A percentile compares a stretch with the other conserved stretches of the same genome.
Evolutionary conservation across 345 rosid genomes (phyloP).

Genomic region (Salix koriyanagi): DNA sequence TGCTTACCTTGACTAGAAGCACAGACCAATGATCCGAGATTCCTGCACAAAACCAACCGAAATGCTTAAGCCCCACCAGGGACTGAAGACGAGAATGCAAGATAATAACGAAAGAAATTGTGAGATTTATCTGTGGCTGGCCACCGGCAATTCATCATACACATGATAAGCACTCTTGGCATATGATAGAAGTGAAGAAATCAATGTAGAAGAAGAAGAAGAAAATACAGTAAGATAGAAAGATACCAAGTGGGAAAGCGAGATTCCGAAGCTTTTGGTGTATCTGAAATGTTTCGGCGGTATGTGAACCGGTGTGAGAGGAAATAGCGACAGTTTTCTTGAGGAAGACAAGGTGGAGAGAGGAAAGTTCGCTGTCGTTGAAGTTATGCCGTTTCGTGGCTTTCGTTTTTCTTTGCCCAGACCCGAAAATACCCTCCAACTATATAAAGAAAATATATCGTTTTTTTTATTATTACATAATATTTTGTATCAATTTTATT

Average conservation of each 20-base stretch:
- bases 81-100: neutral
- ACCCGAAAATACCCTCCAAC: too few relatives aligned
- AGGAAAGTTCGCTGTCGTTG: neutral
- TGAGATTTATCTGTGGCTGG: neutral
- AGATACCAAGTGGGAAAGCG: neutral
- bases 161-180: neutral
- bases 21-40: too few relatives aligned
- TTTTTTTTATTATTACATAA: too few relatives aligned
- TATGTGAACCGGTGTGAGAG: neutral
- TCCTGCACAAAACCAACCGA: too few relatives aligned
- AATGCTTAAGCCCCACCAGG: neutral
- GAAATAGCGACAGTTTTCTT: neutral
- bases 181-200: neutral
- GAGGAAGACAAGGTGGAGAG: neutral
- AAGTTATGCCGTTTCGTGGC: neutral
- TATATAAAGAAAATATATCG: too few relatives aligned
- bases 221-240: neutral
- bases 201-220: neutral
- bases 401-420: too few relatives aligned
- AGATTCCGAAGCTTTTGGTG: neutral
- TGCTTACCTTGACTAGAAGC: neutral
- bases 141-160: neutral
- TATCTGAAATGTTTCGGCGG: neutral
- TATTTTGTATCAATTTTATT: too few relatives aligned
- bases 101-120: neutral